Evolutionary conservation across 1,284 basidiomycete genomes (phyloP), one percentile per base, ranked within the genome.

Genomic region (Inonotus obliquus): DNA sequence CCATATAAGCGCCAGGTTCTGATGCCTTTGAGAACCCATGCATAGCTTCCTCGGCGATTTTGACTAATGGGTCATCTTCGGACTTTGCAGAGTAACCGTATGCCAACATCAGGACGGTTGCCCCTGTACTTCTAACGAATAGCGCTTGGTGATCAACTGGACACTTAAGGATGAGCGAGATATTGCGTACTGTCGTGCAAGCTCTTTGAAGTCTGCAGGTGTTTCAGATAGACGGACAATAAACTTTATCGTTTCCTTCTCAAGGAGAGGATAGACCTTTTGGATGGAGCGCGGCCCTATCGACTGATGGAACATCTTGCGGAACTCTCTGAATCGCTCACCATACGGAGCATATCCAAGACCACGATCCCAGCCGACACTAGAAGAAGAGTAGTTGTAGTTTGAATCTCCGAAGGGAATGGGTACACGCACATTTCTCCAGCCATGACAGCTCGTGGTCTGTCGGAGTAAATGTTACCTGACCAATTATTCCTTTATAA

Each of bases 281-380:
- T 70, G 66, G 47, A 71, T 70, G 5, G 75, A 69, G 21, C 72
- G 70, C 0, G 75, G 72, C 0, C 76, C 76, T 49, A 79, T 76
- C 60, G 73, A 73, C 25, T 73, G 70, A 39, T 77, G 72, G 65
- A 78, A 77, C 21, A 78, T 66, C 21, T 70, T 68, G 19, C 77
- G 70, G 59, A 78, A 73, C 47, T 75, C 73, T 47, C 74, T 74
- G 65, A 79, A 78, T 21, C 77, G 74, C 4, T 69, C 67, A 49
- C 73, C 57, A 39, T 63, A 66, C 45, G 56, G 67, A 1, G 74
- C 68, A 61, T 78, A 78, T 7, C 77, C 77, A 2, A 79, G 66
- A 0, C 76, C 77, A 25, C 72, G 73, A 48, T 75, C 69, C 77
- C 77, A 79, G 7, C 77, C 77, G 9, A 77, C 74, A 0, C 76